Conservation (phyloP, 306 rosid species). For the Sechiopsis laciniata region DNA sequence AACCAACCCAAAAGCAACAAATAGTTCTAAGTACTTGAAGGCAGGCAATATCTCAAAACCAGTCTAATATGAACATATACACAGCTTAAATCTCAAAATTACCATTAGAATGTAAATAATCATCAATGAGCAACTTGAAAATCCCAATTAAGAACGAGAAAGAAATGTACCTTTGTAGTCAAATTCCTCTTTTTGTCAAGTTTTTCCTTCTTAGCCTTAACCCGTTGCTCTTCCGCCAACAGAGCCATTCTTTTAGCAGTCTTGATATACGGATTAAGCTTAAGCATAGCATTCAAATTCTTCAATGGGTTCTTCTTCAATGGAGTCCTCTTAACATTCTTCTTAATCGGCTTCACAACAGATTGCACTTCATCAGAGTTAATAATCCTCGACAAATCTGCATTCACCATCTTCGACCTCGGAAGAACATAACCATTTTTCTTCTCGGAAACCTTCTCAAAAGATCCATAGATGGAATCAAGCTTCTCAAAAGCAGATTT, state of each 20-base stretch:
- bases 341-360: slow-evolving; percentile 68
- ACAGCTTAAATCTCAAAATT: too few species aligned
- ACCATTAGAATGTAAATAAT: too few species aligned
- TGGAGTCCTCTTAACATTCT: slow-evolving; percentile 46
- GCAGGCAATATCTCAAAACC: too few species aligned
- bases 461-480: slow-evolving; percentile 71
- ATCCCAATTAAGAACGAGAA: too few species aligned
- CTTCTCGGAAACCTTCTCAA: slow-evolving; percentile 64
- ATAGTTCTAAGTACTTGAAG: too few species aligned
- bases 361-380: slow-evolving; percentile 83
- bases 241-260: slow-evolving; percentile 67
- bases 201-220: slow-evolving; percentile 78
- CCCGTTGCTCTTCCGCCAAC: slow-evolving; percentile 65
- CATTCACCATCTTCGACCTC: slow-evolving; percentile 66
- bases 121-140: too few species aligned
- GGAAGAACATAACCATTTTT: slow-evolving; percentile 64
- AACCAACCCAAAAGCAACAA: too few species aligned
- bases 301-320: slow-evolving; percentile 78
- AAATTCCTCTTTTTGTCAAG: slow-evolving; percentile 62
- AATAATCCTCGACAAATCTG: slow-evolving; percentile 70
- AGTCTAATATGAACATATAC: too few species aligned
- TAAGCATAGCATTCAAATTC: slow-evolving; percentile 61
- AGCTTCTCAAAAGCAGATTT: slow-evolving; percentile 78
- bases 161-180: too few species aligned
- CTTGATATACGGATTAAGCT: slow-evolving; percentile 72